Base-by-base conservation (phyloP, 257 asterid species). In the Nicotiana paniculata region DNA sequence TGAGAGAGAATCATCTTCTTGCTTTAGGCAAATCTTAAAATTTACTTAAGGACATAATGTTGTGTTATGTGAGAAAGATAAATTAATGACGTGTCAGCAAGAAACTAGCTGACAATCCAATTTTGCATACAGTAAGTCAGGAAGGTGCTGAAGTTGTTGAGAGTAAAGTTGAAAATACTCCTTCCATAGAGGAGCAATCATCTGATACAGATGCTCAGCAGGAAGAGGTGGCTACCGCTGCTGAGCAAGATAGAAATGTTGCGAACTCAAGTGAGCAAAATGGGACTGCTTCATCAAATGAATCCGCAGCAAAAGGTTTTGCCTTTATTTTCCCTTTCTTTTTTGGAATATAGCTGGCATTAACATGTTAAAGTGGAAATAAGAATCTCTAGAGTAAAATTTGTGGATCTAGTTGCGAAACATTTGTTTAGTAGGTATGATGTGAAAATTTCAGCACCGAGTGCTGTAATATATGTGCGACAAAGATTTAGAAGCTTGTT, bases 261-360 rank as follows among this genome's bases (percentile, higher is more conserved):
- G 85, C 86, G 35, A 80, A 58, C 68, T 55, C 86, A 57, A 86
- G 78, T 88, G 89, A 58, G 83, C 84, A 87, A 83, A 89, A 75
- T 81, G 84, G 74, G 63, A 83, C 83, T 46, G 74, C 87, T 76
- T 77, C 89, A 24, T 74, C 83, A 68, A 63, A 65, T 76, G 94
- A 87, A 85, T 75, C 87, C 30, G 51, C 83, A n/a, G 75, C 83
- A 10, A 88, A 86, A 91, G 93, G 93, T 92, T 80, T 84, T 43
- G 54, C 39, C 83, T 80, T 83, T 58, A 30, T 72, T 77, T 35
- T 58, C 18, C 69, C 57, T 65, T 21, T 48, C 16, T 61, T 26
- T 74, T 74, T 63, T 74, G 62, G 62, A 58, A 74, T 74, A 48
- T 74, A 48, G 53, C 79, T 74, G 16, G 26, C 28, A 48, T 74